Evolutionary conservation across 2,329 filamentous ascomycete species (phyloP).

Genomic region (Stachybotrys elegans): DNA sequence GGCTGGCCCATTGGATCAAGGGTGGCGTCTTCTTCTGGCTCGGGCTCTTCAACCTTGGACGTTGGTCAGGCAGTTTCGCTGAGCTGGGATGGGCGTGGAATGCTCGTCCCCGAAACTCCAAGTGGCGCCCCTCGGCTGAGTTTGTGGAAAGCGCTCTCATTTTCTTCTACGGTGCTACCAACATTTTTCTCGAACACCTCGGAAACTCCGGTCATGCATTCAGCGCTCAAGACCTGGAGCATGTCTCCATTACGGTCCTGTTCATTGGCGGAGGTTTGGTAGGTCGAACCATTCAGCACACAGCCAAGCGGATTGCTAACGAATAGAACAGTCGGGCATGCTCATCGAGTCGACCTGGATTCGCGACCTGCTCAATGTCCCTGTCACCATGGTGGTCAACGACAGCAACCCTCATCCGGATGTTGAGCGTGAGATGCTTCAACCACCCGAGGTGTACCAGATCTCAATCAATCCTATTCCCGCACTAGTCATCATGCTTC

Average conservation of each 20-base stretch:
- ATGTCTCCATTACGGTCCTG: slow-evolving; percentile 85
- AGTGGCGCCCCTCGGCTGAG: slow-evolving; percentile 75
- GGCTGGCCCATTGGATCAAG: slow-evolving; percentile 90
- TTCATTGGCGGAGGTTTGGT: slow-evolving; percentile 91
- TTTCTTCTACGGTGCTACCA: slow-evolving; percentile 81
- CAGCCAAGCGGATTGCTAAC: not conserved
- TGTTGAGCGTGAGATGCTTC: slow-evolving; percentile 43
- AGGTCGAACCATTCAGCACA: slow-evolving; percentile 27
- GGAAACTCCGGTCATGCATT: slow-evolving; percentile 66
- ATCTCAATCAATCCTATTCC: slow-evolving; percentile 87
- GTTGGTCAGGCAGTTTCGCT: slow-evolving; percentile 86
- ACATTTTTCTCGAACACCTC: slow-evolving; percentile 90
- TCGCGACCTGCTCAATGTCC: slow-evolving; percentile 60
- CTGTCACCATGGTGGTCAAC: slow-evolving; percentile 31
- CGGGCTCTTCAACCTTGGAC: slow-evolving; percentile 77
- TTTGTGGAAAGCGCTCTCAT: slow-evolving; percentile 88
- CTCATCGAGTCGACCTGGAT: slow-evolving; percentile 72
- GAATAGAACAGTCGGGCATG: slow-evolving; percentile 61
- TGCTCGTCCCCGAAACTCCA: slow-evolving; percentile 56
- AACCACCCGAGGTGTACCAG: slow-evolving; percentile 60
- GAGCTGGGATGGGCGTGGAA: slow-evolving; percentile 97
- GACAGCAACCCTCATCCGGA: slow-evolving; percentile 29
- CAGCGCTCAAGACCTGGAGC: slow-evolving; percentile 78
- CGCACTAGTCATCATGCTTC: slow-evolving; percentile 75
- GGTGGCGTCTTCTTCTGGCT: slow-evolving; percentile 95